Evolutionary conservation across 2,329 filamentous ascomycete species (phyloP).

Genomic region (Aspergillus eucalypticola): DNA sequence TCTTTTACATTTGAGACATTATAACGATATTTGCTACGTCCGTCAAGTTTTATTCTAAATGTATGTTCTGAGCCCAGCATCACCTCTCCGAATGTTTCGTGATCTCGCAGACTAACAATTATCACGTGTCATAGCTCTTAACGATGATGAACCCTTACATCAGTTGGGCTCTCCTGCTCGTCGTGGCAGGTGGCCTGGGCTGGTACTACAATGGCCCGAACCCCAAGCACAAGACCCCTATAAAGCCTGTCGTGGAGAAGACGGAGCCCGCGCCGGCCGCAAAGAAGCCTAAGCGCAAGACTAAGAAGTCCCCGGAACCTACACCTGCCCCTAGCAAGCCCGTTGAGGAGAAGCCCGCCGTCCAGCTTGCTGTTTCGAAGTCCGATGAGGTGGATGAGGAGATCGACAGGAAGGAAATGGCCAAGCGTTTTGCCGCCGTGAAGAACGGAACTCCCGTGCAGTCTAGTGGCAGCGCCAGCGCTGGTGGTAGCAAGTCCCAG

Average conservation of each 20-base stretch:
- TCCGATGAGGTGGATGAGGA: constrained; percentile 55
- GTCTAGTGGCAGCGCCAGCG: constrained; percentile 22
- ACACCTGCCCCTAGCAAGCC: constrained; percentile 32
- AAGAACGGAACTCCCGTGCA: constrained; percentile 67
- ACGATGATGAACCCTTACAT: constrained; percentile 47
- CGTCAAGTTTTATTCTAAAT: constrained; percentile 7
- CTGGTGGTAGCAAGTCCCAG: constrained; percentile 42
- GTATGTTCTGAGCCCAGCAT: constrained; percentile 2
- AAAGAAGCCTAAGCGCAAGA: constrained; percentile 47
- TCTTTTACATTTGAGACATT: neutral
- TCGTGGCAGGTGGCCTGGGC: constrained; percentile 43
- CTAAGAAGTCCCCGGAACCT: constrained; percentile 35
- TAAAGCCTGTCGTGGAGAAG: constrained; percentile 38
- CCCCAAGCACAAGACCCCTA: constrained; percentile 33
- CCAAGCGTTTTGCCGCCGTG: constrained; percentile 68
- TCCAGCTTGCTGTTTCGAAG: constrained; percentile 30
- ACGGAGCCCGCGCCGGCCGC: constrained; percentile 30
- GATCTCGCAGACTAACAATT: constrained; percentile 5
- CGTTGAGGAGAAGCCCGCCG: constrained; percentile 33
- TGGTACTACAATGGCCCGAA: constrained; percentile 44
- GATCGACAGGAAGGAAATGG: constrained; percentile 73
- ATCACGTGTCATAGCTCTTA: constrained; percentile 12
- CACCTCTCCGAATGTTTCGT: neutral
- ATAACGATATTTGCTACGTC: constrained; percentile 17
- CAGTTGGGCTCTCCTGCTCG: constrained; percentile 47